These are phyloP conservation scores for Phanerodontia chrysosporium DNA, from an alignment of 768 basidiomycete genomes.

Conservation along the genomic window DNA sequence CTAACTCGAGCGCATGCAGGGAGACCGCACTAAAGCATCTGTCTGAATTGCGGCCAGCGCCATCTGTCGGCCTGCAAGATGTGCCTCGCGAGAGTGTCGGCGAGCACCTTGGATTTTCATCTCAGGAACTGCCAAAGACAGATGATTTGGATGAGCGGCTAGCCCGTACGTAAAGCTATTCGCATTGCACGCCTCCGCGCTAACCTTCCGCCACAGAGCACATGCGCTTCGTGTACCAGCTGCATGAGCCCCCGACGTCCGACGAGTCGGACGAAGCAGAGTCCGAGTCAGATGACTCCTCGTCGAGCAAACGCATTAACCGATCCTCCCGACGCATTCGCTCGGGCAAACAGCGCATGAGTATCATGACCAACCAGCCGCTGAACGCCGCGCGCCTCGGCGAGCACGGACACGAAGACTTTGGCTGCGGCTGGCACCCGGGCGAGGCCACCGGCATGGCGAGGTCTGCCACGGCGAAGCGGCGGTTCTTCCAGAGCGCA, in stretches of 20 bases:
- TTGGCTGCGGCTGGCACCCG: conserved; percentile 12
- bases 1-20: conserved; percentile 32
- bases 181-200: not conserved
- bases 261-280: conserved; percentile 27
- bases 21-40: conserved; percentile 50
- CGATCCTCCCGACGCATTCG: conserved; percentile 26
- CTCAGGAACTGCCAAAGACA: conserved; percentile 37
- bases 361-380: conserved; percentile 58
- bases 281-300: conserved; percentile 39
- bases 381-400: conserved; percentile 46
- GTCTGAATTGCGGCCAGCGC: conserved; percentile 62
- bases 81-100: conserved; percentile 71
- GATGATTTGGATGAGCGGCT: conserved; percentile 67
- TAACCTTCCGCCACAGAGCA: conserved; percentile 45
- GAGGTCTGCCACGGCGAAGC: conserved; percentile 24
- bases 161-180: conserved; percentile 52
- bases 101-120: conserved; percentile 57
- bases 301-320: conserved; percentile 25
- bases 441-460: conserved; percentile 2
- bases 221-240: conserved; percentile 50
- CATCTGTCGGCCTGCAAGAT: conserved; percentile 83
- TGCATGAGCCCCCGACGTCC: conserved; percentile 24
- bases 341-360: conserved; percentile 54
- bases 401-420: conserved; percentile 35
- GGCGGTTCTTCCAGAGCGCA: conserved; percentile 58